Evolutionary conservation across 148 eudicot species (phyloP).

Genomic region (Rheum nobile): DNA sequence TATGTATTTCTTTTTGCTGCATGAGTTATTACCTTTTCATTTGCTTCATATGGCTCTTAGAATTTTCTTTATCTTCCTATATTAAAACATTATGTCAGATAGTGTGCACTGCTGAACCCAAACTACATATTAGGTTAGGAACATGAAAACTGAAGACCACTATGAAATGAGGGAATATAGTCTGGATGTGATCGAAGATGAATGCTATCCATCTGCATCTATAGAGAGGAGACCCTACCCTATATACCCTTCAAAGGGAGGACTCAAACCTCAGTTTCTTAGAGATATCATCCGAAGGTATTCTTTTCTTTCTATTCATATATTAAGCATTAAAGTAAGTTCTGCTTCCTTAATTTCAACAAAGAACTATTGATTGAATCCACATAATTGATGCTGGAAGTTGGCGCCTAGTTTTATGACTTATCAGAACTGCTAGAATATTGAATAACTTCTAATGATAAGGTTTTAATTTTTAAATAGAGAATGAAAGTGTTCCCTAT

Average conservation of each 20-base stretch:
- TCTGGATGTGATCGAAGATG: slow-evolving; percentile 60
- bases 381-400: background rate
- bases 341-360: background rate
- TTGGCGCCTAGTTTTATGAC: background rate
- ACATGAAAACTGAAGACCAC: slow-evolving; percentile 51
- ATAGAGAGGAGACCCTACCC: slow-evolving; percentile 63
- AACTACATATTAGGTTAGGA: slow-evolving; percentile 42
- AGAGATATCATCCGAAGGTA: slow-evolving; percentile 70
- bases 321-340: background rate
- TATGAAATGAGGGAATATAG: slow-evolving; percentile 85
- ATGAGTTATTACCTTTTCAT: background rate
- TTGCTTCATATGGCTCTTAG: background rate
- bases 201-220: slow-evolving; percentile 37
- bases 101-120: slow-evolving; percentile 6
- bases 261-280: slow-evolving; percentile 57
- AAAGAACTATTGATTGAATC: background rate
- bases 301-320: background rate
- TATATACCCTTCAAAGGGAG: slow-evolving; percentile 80
- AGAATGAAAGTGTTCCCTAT: background rate
- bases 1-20: background rate
- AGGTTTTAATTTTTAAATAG: background rate
- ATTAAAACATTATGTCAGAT: background rate
- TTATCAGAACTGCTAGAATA: background rate
- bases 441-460: background rate
- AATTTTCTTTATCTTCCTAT: background rate